These are phyloP conservation scores for Colletotrichum horii DNA, from an alignment of 2,329 filamentous ascomycete species.

Conservation along the genomic window DNA sequence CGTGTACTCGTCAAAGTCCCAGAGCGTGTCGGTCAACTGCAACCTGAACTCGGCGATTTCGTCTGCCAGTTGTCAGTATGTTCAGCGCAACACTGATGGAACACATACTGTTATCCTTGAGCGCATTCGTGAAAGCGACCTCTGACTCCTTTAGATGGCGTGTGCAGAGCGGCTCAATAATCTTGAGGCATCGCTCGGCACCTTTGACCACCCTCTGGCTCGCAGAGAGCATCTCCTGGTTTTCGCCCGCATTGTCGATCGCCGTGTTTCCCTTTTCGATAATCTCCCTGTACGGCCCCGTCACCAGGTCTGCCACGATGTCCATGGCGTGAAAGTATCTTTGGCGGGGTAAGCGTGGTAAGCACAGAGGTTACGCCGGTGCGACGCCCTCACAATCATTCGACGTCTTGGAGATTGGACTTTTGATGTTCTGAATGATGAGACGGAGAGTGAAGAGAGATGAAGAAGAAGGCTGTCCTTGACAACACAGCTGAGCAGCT, in stretches of 20 bases:
- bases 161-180: conserved; percentile 56
- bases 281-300: conserved; percentile 57
- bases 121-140: conserved; percentile 51
- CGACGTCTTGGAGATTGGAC: not conserved
- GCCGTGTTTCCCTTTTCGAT: conserved; percentile 55
- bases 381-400: not conserved
- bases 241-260: conserved; percentile 50
- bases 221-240: conserved; percentile 54
- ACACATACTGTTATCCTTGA: conserved; percentile 57
- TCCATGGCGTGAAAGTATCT: conserved; percentile 35
- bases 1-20: conserved; percentile 62
- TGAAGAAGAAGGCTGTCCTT: not conserved
- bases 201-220: conserved; percentile 52
- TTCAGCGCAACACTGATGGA: not conserved
- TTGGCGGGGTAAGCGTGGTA: not conserved
- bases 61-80: conserved; percentile 35
- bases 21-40: conserved; percentile 55
- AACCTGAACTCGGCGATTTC: conserved; percentile 54
- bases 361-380: not conserved
- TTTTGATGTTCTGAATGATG: not conserved
- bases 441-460: not conserved
- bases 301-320: conserved; percentile 47
- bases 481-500: not conserved
- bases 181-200: conserved; percentile 54
- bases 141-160: conserved; percentile 55